Evolutionary conservation across 768 basidiomycete genomes (phyloP).

Genomic region (Mycena pura): DNA sequence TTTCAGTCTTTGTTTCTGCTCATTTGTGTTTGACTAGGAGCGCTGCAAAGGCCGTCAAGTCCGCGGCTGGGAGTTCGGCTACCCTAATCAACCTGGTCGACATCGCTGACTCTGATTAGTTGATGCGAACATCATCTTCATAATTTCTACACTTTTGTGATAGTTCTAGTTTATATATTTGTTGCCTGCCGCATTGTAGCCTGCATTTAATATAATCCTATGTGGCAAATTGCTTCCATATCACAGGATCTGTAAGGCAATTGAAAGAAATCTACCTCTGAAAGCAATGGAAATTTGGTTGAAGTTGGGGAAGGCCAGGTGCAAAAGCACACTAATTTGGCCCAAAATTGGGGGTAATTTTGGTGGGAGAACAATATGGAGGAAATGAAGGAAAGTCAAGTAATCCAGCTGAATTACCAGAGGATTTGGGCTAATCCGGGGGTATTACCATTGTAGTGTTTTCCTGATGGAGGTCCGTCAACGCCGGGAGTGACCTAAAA

Average conservation of each 20-base stretch:
- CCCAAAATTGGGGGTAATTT: neutral
- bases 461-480: too few species aligned
- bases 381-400: neutral
- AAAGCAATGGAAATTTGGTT: neutral
- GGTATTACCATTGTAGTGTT: conserved; percentile 6
- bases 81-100: conserved; percentile 9
- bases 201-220: neutral
- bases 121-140: neutral
- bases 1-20: neutral
- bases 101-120: conserved; percentile 7
- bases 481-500: too few species aligned
- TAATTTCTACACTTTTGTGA: neutral
- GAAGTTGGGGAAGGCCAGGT: too few species aligned
- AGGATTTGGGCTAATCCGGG: neutral
- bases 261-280: neutral
- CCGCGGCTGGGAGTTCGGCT: conserved; percentile 5
- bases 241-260: neutral
- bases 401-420: neutral
- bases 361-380: neutral
- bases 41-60: neutral
- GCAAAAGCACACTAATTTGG: neutral
- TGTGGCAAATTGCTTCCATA: neutral
- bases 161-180: neutral
- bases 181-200: neutral
- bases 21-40: neutral